Base-by-base conservation (phyloP, 2,329 filamentous ascomycete genomes). In the Tolypocladium nubicola region DNA sequence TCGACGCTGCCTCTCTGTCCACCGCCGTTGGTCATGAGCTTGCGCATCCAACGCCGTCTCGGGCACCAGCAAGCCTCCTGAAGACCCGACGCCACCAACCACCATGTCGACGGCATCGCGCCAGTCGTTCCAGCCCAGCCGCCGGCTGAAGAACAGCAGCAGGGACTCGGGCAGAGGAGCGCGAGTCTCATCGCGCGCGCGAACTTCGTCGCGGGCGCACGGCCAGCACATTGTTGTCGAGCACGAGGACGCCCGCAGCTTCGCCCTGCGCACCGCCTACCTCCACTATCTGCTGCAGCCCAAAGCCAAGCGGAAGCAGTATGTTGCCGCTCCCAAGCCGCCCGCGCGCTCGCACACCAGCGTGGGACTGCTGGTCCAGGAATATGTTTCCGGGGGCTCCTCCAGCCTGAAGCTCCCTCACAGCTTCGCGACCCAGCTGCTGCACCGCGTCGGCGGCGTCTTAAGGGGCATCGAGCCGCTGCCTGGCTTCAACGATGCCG, bases 201-300 rank as follows among this genome's bases (percentile, higher is more conserved):
- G 79, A 61, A 69, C 75, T 11, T 66, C 69, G 39, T 83, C 82
- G 39, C 54, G 54, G 19, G 41, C 57, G n/a, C 53, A 75, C 71
- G 61, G 71, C 75, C 74, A 77, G 60, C 70, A 75, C 53, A 68
- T 75, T 55, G 71, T 76, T 56, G 77, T 86, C 62, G 80, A 78
- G 64, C 79, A 83, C 70, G 88, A 95, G 65, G 90, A 97, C 73
- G 92, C 90, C 68, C 96, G 95, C 75, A 88, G 86, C 61, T 96
- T 90, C 74, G 91, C 92, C 65, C 84, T 99, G 56, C 88, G 94
- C 61, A 86, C 89, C 64, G 93, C 93, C 64, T 97, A 90, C 73
- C 87, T 99, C 58, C 82, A 93, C 72, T 95, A 99, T 73, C 85
- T 97, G 50, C 82, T 99, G 55, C 91, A 96, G 70, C 93, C 94